phyloP scores from a whole-genome alignment of 192 early-diverging fungal genomes.

The Mortierella claussenii region DNA sequence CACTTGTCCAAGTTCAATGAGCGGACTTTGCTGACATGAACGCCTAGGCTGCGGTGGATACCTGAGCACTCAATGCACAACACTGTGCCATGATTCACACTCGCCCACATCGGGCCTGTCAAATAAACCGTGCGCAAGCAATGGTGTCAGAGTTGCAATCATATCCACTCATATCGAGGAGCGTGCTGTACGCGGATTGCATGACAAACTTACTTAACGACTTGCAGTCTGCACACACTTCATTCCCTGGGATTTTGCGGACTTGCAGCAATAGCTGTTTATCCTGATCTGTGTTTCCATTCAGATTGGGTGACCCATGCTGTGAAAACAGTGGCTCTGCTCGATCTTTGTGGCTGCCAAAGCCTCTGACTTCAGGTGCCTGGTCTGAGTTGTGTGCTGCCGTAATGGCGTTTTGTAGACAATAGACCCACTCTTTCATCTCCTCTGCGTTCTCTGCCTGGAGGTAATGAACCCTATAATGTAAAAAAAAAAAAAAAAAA shows the following conservation, averaged over 20 bases:
- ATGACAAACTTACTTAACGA: slow-evolving; percentile 60
- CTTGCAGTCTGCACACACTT: slow-evolving; percentile 66
- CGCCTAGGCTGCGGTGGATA: slow-evolving; percentile 90
- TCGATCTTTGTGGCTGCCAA: slow-evolving; percentile 26
- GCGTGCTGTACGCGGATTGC: too few relatives aligned
- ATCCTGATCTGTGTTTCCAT: slow-evolving; percentile 54
- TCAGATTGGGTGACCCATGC: slow-evolving; percentile 46
- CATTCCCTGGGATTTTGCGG: slow-evolving; percentile 63
- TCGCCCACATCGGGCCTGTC: slow-evolving; percentile 89
- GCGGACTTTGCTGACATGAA: slow-evolving; percentile 88
- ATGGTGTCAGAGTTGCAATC: too few relatives aligned
- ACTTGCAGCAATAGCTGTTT: slow-evolving; percentile 54
- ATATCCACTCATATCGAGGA: too few relatives aligned
- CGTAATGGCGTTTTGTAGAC: slow-evolving; percentile 68
- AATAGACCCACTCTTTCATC: slow-evolving; percentile 81
- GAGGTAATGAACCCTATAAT: slow-evolving; percentile 69
- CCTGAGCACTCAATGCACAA: slow-evolving; percentile 93
- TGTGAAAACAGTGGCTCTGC: slow-evolving; percentile 35
- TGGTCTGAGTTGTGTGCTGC: slow-evolving; percentile 64
- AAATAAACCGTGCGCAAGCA: too few relatives aligned
- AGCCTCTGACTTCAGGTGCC: slow-evolving; percentile 49
- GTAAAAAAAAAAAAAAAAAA: not conserved
- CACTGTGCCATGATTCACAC: slow-evolving; percentile 82
- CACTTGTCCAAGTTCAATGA: slow-evolving; percentile 88
- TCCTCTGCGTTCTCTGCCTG: slow-evolving; percentile 80